Conservation (phyloP, 768 basidiomycete species). For the Strobilomyces echinocephalus region DNA sequence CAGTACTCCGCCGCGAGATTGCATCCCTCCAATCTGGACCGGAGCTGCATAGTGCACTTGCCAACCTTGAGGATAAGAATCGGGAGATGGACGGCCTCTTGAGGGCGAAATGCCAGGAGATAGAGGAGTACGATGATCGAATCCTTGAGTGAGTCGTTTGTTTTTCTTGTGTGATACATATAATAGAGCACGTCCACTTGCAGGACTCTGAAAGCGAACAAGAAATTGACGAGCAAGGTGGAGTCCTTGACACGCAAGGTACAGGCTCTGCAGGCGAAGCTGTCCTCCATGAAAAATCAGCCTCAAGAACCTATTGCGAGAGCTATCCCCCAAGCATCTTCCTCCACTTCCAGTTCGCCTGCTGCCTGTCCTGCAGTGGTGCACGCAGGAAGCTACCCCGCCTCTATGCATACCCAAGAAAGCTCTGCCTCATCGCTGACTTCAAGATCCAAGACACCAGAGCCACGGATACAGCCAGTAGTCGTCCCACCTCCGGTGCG, state of each 20-base stretch:
- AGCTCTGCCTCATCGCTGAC: constrained; percentile 43
- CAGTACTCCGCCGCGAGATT: constrained; percentile 56
- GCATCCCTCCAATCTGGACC: constrained; percentile 47
- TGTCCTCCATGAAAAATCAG: constrained; percentile 49
- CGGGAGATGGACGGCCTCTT: constrained; percentile 74
- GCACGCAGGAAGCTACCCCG: not conserved
- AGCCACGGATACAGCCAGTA: constrained; percentile 27
- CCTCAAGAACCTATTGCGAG: constrained; percentile 14
- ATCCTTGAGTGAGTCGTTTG: constrained; percentile 57
- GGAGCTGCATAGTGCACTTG: constrained; percentile 50
- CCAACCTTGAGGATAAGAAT: constrained; percentile 64
- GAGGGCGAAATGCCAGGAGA: constrained; percentile 64
- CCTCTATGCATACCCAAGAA: constrained; percentile 16
- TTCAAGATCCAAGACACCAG: constrained; percentile 51
- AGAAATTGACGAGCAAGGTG: constrained; percentile 65
- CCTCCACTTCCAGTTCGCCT: constrained; percentile 11
- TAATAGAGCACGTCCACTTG: constrained; percentile 3
- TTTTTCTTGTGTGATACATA: constrained; percentile 3
- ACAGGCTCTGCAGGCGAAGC: constrained; percentile 64
- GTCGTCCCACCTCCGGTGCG: constrained; percentile 33
- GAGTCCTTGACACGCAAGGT: constrained; percentile 71
- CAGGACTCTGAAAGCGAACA: constrained; percentile 77
- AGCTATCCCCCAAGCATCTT: constrained; percentile 6
- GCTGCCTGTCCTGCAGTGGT: constrained; percentile 7
- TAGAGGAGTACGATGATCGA: constrained; percentile 81